These are phyloP conservation scores for Zygosaccharomyces siamensis DNA, from an alignment of 805 yeast species.

Conservation along the genomic window DNA sequence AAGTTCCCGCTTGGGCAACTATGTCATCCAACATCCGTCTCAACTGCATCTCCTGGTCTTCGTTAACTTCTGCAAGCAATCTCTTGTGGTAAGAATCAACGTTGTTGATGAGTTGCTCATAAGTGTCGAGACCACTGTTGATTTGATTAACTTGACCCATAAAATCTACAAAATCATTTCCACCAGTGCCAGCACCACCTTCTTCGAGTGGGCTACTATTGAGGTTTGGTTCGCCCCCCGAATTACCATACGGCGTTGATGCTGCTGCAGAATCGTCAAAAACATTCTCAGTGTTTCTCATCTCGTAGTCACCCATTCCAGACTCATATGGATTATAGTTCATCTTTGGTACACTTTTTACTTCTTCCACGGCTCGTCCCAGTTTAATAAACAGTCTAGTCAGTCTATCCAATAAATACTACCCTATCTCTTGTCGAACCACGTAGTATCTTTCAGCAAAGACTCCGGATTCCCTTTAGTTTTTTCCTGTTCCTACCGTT, in stretches of 20 bases:
- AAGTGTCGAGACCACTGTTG: slow-evolving; percentile 64
- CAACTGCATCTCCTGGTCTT: slow-evolving; percentile 60
- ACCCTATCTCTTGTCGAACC: too few species aligned
- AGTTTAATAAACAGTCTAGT: neutral
- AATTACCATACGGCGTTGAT: slow-evolving; percentile 8
- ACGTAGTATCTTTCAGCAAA: neutral
- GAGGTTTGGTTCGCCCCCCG: slow-evolving; percentile 1
- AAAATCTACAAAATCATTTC: slow-evolving; percentile 52
- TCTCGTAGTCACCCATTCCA: slow-evolving; percentile 18
- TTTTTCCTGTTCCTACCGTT: neutral
- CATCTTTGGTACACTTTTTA: slow-evolving; percentile 16
- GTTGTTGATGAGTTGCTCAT: slow-evolving; percentile 61
- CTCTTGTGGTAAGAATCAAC: slow-evolving; percentile 67
- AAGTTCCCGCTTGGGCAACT: slow-evolving; percentile 69
- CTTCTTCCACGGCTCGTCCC: neutral
- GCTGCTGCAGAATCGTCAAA: slow-evolving; percentile 11
- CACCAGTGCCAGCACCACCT: slow-evolving; percentile 14
- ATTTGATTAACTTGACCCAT: slow-evolving; percentile 65
- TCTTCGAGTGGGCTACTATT: neutral
- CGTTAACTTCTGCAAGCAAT: slow-evolving; percentile 66
- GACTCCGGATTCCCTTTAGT: neutral
- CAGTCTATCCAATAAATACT: neutral
- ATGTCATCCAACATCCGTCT: slow-evolving; percentile 74
- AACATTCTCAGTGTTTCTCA: slow-evolving; percentile 24
- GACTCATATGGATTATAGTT: slow-evolving; percentile 27